phyloP scores from a whole-genome alignment of 768 basidiomycete genomes.

The Mrakia frigida region DNA sequence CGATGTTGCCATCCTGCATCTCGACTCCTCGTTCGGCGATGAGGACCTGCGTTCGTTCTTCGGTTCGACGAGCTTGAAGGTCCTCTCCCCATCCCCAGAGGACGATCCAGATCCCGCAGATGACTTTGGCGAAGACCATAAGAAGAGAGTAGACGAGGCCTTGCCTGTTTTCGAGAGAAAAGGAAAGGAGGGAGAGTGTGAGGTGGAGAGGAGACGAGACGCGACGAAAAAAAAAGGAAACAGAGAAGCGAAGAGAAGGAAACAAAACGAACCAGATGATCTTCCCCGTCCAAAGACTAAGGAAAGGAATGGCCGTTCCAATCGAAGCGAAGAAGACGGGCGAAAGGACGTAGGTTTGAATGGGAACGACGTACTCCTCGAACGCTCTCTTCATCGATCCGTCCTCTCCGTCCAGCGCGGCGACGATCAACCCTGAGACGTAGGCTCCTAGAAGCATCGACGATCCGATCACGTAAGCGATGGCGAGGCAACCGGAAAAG shows the following conservation, averaged over 20 bases:
- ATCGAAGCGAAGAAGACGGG: slow-evolving; percentile 66
- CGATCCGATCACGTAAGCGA: slow-evolving; percentile 51
- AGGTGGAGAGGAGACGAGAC: no score
- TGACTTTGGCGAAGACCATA: slow-evolving; percentile 56
- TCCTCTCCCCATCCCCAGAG: slow-evolving; percentile 35
- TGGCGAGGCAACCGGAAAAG: slow-evolving; percentile 35
- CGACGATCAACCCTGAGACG: slow-evolving; percentile 54
- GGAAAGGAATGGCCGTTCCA: slow-evolving; percentile 54
- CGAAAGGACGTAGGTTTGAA: slow-evolving; percentile 50
- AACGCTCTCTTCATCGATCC: slow-evolving; percentile 5
- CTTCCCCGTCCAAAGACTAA: slow-evolving; percentile 46
- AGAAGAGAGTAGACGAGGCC: slow-evolving; percentile 51
- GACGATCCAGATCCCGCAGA: slow-evolving; percentile 51
- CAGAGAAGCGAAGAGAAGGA: neutral
- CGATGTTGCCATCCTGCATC: neutral
- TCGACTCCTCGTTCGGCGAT: slow-evolving; percentile 4
- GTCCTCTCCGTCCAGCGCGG: slow-evolving; percentile 34
- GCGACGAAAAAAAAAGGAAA: neutral
- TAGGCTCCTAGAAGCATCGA: slow-evolving; percentile 62
- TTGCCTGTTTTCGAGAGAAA: neutral
- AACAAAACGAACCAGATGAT: slow-evolving; percentile 49
- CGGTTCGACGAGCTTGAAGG: neutral
- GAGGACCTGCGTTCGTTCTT: neutral
- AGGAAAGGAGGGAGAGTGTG: neutral
- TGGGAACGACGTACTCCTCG: slow-evolving; percentile 44